These are phyloP conservation scores for Licmophora abbreviata DNA, from an alignment of 108 stramenopile species.

Conservation along the genomic window DNA sequence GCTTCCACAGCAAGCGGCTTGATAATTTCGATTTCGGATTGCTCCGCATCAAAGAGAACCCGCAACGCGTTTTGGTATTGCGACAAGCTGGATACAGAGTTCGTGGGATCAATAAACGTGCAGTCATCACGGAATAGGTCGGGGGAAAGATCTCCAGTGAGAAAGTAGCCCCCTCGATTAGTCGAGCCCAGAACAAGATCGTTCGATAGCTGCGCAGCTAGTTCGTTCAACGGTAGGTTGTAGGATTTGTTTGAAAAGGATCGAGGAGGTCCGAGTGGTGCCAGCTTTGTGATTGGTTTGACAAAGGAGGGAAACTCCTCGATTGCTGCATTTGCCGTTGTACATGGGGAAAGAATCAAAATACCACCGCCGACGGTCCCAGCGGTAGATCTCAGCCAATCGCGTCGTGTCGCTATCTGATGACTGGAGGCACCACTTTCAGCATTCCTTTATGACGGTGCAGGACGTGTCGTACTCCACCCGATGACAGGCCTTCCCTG, in stretches of 20 bases:
- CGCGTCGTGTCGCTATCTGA: no score
- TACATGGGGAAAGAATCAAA: no score
- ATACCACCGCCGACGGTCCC: no score
- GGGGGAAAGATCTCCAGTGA: constrained; percentile 36
- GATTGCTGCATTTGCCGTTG: no score
- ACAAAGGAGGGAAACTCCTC: constrained; percentile 24
- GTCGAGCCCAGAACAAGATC: constrained; percentile 33
- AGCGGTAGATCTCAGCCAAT: no score
- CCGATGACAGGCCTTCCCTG: no score
- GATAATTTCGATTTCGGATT: constrained; percentile 27
- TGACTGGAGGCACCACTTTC: no score
- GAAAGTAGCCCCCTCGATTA: constrained; percentile 35
- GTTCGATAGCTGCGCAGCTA: constrained; percentile 24
- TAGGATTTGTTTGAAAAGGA: constrained; percentile 11
- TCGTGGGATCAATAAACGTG: constrained; percentile 48
- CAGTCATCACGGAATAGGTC: constrained; percentile 50
- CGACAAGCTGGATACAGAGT: constrained; percentile 28
- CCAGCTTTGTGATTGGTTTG: constrained; percentile 35
- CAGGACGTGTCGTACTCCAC: no score
- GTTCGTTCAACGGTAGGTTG: constrained; percentile 19
- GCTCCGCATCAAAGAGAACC: constrained; percentile 40
- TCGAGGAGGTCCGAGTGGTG: constrained; percentile 28
- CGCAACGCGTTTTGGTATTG: constrained; percentile 42
- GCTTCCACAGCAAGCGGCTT: constrained; percentile 10
- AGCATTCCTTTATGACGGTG: no score